Base-by-base conservation (phyloP, 2,329 filamentous ascomycete species). In the Aspergillus arachidicola region DNA sequence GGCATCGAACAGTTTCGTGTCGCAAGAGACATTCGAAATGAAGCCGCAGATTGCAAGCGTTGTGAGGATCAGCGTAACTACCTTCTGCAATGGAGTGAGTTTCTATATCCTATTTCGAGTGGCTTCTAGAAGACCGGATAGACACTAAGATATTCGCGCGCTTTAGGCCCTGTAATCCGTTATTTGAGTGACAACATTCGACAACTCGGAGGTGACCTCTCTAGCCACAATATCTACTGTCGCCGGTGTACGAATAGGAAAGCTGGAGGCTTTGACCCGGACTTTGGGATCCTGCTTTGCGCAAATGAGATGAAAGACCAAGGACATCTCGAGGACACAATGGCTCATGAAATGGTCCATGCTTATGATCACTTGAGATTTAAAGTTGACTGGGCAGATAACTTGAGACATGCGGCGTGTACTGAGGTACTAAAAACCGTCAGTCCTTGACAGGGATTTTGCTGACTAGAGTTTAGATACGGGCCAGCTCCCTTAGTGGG, bases 271-370 rank as follows among this genome's bases (percentile, higher is more conserved):
- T 98, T 98, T 76, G 90, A 90, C 76, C 89, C 93, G 1, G 85
- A 91, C 57, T 91, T 93, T 75, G 95, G 95, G 43, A 97, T 99
- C 66, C 76, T 96, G 73, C 84, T 99, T 26, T 99, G 95, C 79
- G 93, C 95, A 58, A 99, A 99, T 79, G 90, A 95, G 79, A 87
- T 98, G 75, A 84, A 90, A 63, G 89, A 93, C 74, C 83, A 88
- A 62, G 89, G 89, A 36, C 93, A 97, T 75, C 78, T 97, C 70
- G 95, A 99, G 81, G 95, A 99, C 77, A 97, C 94, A 12, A 83
- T 99, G 73, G 90, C 94, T 32, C 95, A 99, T 79, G 95, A 99
- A 82, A 96, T 99, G 93, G 91, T 99, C 59, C 95, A 99, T 78
- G 94, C 94, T 1, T 98, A 93, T 84, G 95, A 99, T 76, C 91